A percentile compares a stretch with the other conserved stretches of the same genome.
Conservation (phyloP, 2,329 filamentous ascomycete genomes). For the Balansia obtecta region DNA sequence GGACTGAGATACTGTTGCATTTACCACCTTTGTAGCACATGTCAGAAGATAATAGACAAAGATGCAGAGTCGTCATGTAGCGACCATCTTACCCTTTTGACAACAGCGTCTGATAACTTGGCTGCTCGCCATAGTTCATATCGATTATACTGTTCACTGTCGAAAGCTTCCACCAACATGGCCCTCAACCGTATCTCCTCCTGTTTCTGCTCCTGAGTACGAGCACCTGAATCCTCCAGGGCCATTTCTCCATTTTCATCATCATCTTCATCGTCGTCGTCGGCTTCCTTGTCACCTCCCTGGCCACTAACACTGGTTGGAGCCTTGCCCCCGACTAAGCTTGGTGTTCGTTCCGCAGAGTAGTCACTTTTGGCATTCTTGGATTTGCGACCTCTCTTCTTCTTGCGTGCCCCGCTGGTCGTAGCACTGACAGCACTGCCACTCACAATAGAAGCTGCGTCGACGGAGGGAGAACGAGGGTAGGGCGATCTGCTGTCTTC, state of each 20-base stretch:
- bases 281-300: constrained; percentile 32
- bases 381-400: constrained; percentile 51
- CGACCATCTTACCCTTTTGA: constrained; percentile 44
- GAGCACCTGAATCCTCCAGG: constrained; percentile 44
- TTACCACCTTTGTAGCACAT: constrained; percentile 45
- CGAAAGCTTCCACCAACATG: constrained; percentile 53
- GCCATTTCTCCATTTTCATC: constrained; percentile 44
- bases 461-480: constrained; percentile 53
- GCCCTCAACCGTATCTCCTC: constrained; percentile 44
- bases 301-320: constrained; percentile 32
- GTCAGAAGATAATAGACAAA: background rate
- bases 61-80: background rate
- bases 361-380: constrained; percentile 38
- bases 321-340: constrained; percentile 27
- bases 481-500: constrained; percentile 39
- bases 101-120: constrained; percentile 55
- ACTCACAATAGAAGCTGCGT: constrained; percentile 46
- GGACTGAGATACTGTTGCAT: constrained; percentile 69
- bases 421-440: constrained; percentile 43
- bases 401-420: constrained; percentile 31
- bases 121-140: constrained; percentile 61
- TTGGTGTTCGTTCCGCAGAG: constrained; percentile 29
- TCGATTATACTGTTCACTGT: constrained; percentile 52
- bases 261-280: constrained; percentile 47
- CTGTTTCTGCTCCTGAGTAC: constrained; percentile 55